Base-by-base conservation (phyloP, 306 rosid species). In the Cicer cuneatum region DNA sequence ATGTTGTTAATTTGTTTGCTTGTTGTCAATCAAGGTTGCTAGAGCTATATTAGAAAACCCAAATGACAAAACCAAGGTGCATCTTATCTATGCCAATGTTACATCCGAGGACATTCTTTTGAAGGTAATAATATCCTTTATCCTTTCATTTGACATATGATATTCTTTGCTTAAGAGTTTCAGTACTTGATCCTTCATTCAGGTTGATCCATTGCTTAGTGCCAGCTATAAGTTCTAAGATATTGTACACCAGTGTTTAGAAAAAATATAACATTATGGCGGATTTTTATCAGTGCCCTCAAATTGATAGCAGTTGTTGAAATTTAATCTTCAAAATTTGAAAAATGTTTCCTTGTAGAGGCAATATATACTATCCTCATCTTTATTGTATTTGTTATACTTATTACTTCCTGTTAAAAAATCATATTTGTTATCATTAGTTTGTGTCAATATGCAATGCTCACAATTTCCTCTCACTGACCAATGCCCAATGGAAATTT, bases 81-180 rank as follows among this genome's bases (percentile, higher is more conserved):
- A 95, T 80, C 96, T 95, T 85, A 90, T 95, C 79, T 95, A 95
- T 73, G 99, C 99, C 81, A 95, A 95, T 52, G 96, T 95, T 60
- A 81, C 96, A 18, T 69, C 59, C 6, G 98, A 92, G 64, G 99
- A 95, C 85, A 92, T 95, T 81, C 98, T 95, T 45, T 64, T 95
- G 73, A 95, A 87, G 99, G 99, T 92, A 81, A 79, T 43, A 3
- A 29, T 42, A n/a, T 15, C 71, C 8, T 64, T 61, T 52, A 35
- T 74, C 65, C 19, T 41, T 66, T 53, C 57, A n/a, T 24, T 16
- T 3, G 6, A 7, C 29, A 35, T 61, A n/a, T 69, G 12, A 57
- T 29, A 62, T 65, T 29, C 33, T 46, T 81, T 53, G 57, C 14
- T 48, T 21, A 59, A 54, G 38, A 63, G 38, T 18, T 41, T 79